Base-by-base conservation (phyloP, 768 basidiomycete genomes). In the Suillus hirtellus region DNA sequence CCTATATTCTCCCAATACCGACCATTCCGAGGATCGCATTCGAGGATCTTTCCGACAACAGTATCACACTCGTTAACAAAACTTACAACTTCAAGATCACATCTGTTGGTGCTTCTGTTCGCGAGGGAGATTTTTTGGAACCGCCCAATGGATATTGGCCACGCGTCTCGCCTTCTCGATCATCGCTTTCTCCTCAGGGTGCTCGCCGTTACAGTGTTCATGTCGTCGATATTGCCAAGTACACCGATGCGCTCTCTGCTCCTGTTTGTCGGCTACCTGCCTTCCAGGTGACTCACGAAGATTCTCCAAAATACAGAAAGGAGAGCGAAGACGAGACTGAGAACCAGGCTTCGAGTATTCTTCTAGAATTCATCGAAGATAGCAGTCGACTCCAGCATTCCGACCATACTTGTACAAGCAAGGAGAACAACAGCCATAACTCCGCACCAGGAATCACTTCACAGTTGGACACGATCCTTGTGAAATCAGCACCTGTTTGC, bases 1-100 rank as follows among this genome's bases (percentile, higher is more conserved):
- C 61, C 1, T 24, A 66, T 42, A 63, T 73, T 54, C 66, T 73
- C 55, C 71, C 73, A 4, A 75, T 71, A 61, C 72, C 72, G 6
- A 62, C 67, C 1, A 75, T 73, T n/a, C 72, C 72, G 35, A 64
- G 59, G 58, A 73, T 73, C 59, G 71, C 64, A 34, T 69, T 73
- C 3, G 65, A 73, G 31, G 27, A 21, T 27, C 14, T 60, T n/a
- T 37, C 42, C 7, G 62, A 59, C 0, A 21, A 60, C 10, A 31
- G 24, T 9, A 27, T 31, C 31, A n/a, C 24, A 1, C 27, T 17
- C 12, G 34, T 37, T 27, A 63, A 47, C n/a, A 64, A 40, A 42
- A 59, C 63, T 10, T 64, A 65, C 35, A 50, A 59, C 11, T 65
- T 65, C 35, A 49, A 40, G 14, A 64, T 61, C 14, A 50, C 15